These are phyloP conservation scores for Ustilago cynodontis DNA, from an alignment of 1,284 basidiomycete genomes.

Conservation along the genomic window DNA sequence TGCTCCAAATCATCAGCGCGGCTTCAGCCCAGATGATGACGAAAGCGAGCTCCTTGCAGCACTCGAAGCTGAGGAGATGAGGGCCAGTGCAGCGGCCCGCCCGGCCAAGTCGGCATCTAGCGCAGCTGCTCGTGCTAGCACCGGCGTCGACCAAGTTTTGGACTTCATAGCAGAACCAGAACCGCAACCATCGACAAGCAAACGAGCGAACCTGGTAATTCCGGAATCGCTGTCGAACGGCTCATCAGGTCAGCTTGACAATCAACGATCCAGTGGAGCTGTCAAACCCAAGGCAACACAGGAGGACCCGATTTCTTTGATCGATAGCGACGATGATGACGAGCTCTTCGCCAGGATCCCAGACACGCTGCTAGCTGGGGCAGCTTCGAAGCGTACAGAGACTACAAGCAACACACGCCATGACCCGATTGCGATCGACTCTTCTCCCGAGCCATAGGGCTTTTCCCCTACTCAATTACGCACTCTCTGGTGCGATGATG, in stretches of 20 bases:
- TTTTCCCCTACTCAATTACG: not conserved
- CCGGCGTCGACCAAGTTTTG: not conserved
- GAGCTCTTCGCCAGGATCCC: conserved; percentile 13
- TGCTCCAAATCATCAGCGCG: not conserved
- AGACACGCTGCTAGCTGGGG: conserved; percentile 2
- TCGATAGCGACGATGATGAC: conserved; percentile 50
- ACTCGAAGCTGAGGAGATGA: conserved; percentile 29
- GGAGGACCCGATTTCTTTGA: conserved; percentile 26
- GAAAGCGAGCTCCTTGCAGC: conserved; percentile 40
- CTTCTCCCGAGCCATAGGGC: conserved; percentile 35
- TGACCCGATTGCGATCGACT: conserved; percentile 49
- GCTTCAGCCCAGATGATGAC: conserved; percentile 40
- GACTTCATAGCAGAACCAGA: not conserved
- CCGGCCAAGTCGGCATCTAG: not conserved
- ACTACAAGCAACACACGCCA: conserved; percentile 4
- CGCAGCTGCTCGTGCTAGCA: not conserved
- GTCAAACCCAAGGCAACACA: conserved; percentile 8
- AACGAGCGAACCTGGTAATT: conserved; percentile 2
- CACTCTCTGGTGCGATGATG: no score
- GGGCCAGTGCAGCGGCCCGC: not conserved
- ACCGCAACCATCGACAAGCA: not conserved
- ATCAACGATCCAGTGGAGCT: conserved; percentile 8
- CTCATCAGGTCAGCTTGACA: conserved; percentile 8
- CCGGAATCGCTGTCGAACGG: conserved; percentile 19
- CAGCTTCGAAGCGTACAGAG: not conserved